phyloP scores from a whole-genome alignment of 2,329 filamentous ascomycete species.

The Cladosporium sp. region DNA sequence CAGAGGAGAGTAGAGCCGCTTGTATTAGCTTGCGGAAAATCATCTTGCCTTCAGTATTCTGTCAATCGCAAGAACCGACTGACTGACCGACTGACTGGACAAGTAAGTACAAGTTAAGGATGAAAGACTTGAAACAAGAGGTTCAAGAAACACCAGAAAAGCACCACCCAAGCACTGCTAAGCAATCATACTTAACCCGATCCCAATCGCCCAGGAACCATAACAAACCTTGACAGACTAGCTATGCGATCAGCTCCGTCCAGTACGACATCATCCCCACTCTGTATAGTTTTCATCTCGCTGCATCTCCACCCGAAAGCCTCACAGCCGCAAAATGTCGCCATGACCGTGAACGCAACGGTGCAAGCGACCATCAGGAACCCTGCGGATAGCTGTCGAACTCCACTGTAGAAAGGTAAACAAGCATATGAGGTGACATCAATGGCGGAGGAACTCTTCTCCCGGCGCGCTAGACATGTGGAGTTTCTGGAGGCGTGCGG shows the following conservation, averaged over 20 bases:
- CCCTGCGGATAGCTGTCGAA: not conserved
- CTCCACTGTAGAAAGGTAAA: not conserved
- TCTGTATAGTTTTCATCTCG: not conserved
- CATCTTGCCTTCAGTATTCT: constrained; percentile 24
- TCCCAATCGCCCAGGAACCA: not conserved
- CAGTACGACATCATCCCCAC: constrained; percentile 4
- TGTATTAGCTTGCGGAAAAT: constrained; percentile 29
- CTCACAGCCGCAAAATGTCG: not conserved
- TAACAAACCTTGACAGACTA: not conserved
- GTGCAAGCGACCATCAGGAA: not conserved
- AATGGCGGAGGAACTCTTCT: constrained; percentile 4
- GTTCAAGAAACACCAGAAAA: not conserved
- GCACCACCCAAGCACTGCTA: constrained; percentile 8
- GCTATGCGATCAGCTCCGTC: not conserved
- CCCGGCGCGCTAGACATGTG: not conserved
- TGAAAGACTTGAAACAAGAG: constrained; percentile 17
- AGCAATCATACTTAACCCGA: constrained; percentile 7
- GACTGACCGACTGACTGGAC: not conserved
- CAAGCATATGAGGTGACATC: not conserved
- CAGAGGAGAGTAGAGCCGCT: constrained; percentile 29
- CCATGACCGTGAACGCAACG: not conserved
- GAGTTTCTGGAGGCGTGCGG: constrained; percentile 2
- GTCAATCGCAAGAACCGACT: not conserved
- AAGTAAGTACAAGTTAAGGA: constrained; percentile 8
- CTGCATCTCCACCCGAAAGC: not conserved